Percentiles rank a stretch among this genome's conserved stretches.
These are phyloP conservation scores for Penicillium sp. DNA, from an alignment of 2,329 filamentous ascomycete genomes.

Conservation along the genomic window DNA sequence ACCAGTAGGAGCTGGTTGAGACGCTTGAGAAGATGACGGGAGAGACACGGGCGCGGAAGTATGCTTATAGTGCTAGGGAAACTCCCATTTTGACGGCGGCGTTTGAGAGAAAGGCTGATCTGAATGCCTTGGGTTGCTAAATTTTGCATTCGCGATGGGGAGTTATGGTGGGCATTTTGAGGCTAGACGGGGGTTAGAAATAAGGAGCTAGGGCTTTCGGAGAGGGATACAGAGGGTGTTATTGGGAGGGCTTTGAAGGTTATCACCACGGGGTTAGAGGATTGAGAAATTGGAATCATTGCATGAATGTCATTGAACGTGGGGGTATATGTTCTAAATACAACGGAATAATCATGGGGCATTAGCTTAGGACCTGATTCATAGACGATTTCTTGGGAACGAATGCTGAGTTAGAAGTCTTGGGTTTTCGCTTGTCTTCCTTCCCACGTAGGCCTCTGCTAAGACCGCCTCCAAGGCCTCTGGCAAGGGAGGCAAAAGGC, in stretches of 20 bases:
- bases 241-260: neutral
- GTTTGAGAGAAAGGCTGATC: neutral
- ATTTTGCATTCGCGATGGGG: neutral
- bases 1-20: no score
- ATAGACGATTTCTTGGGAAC: slow-evolving; percentile 30
- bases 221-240: neutral
- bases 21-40: no score
- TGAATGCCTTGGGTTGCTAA: neutral
- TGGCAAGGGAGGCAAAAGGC: slow-evolving; percentile 46
- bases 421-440: slow-evolving; percentile 37
- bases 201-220: neutral
- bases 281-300: no score
- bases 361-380: slow-evolving; percentile 32
- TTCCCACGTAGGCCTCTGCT: slow-evolving; percentile 44
- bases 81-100: neutral
- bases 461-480: slow-evolving; percentile 48
- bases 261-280: no score
- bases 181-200: neutral
- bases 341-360: neutral
- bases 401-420: slow-evolving; percentile 22
- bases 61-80: no score
- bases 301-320: neutral
- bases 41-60: no score
- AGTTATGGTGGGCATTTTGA: neutral
- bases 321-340: slow-evolving; percentile 12